A percentile compares a stretch with the other conserved stretches of the same genome.
Evolutionary conservation across 148 eudicot genomes (phyloP).

Genomic region (Chenopodium formosanum): DNA sequence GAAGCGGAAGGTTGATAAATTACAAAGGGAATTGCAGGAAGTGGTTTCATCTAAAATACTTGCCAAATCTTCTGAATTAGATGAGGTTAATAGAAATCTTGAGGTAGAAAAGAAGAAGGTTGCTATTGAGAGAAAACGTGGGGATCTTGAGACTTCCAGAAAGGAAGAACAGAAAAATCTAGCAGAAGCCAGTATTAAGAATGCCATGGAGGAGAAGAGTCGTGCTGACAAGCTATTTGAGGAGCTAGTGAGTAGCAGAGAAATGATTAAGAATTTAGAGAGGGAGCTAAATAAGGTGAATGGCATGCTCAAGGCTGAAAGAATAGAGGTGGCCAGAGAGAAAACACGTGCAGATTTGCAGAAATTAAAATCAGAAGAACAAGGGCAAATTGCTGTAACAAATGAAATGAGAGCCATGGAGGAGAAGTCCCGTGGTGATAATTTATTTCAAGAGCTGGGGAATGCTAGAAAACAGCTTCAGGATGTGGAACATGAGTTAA

Average conservation of each 20-base stretch:
- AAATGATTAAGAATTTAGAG: constrained; percentile 33
- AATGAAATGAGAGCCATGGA: constrained; percentile 40
- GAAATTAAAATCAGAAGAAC: constrained; percentile 50
- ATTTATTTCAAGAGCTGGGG: constrained; percentile 45
- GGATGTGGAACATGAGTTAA: constrained; percentile 39
- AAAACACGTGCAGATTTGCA: constrained; percentile 38
- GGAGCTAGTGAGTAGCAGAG: constrained; percentile 36
- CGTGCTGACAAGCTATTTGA: constrained; percentile 45
- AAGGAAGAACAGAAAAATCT: constrained; percentile 39
- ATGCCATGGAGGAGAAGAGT: constrained; percentile 38
- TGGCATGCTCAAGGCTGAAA: constrained; percentile 39
- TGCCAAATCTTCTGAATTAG: constrained; percentile 8
- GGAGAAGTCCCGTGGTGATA: constrained; percentile 58
- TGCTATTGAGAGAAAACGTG: constrained; percentile 29
- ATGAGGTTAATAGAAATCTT: constrained; percentile 25
- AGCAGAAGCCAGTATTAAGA: constrained; percentile 42
- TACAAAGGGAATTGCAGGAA: constrained; percentile 30
- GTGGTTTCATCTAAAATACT: constrained; percentile 11
- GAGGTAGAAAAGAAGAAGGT: constrained; percentile 31
- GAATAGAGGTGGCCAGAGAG: constrained; percentile 34
- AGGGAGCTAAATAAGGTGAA: constrained; percentile 28
- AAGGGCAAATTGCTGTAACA: constrained; percentile 35
- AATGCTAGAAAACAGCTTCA: constrained; percentile 30
- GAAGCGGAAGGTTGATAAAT: constrained; percentile 17
- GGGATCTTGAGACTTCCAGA: constrained; percentile 30